Evolutionary conservation across 2,329 filamentous ascomycete genomes (phyloP).

Genomic region (Trichoderma pleuroti): DNA sequence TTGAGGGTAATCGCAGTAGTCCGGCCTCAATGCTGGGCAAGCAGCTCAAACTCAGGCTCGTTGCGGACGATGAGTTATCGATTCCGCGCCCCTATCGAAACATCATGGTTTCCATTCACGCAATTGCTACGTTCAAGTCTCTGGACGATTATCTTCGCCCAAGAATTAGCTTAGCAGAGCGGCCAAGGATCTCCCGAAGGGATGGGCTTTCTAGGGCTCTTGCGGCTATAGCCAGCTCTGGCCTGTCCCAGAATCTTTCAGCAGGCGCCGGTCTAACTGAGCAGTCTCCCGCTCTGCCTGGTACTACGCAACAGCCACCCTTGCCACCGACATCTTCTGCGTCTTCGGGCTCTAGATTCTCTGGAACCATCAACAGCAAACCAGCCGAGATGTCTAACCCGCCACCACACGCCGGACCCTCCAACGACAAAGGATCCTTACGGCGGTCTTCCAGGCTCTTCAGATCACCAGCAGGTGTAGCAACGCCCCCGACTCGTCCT

Average conservation of each 20-base stretch:
- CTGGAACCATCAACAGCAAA: constrained; percentile 47
- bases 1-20: constrained; percentile 85
- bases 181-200: constrained; percentile 58
- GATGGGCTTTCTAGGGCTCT: constrained; percentile 65
- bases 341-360: constrained; percentile 43
- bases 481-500: constrained; percentile 48
- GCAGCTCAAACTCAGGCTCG: constrained; percentile 82
- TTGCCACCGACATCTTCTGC: constrained; percentile 33
- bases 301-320: constrained; percentile 37
- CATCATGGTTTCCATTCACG: constrained; percentile 98
- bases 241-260: constrained; percentile 51
- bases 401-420: constrained; percentile 44
- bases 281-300: constrained; percentile 38
- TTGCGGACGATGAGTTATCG: constrained; percentile 85
- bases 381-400: constrained; percentile 42
- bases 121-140: constrained; percentile 95
- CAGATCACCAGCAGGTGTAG: constrained; percentile 49
- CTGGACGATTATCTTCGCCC: constrained; percentile 93
- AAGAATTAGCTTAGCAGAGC: constrained; percentile 76
- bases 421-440: constrained; percentile 55
- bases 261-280: constrained; percentile 48
- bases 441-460: constrained; percentile 64
- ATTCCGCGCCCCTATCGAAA: constrained; percentile 85
- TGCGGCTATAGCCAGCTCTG: constrained; percentile 72
- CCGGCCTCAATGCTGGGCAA: constrained; percentile 95